These are phyloP conservation scores for Avena sativa DNA, from an alignment of 176 grass and related monocot genomes.

Conservation along the genomic window DNA sequence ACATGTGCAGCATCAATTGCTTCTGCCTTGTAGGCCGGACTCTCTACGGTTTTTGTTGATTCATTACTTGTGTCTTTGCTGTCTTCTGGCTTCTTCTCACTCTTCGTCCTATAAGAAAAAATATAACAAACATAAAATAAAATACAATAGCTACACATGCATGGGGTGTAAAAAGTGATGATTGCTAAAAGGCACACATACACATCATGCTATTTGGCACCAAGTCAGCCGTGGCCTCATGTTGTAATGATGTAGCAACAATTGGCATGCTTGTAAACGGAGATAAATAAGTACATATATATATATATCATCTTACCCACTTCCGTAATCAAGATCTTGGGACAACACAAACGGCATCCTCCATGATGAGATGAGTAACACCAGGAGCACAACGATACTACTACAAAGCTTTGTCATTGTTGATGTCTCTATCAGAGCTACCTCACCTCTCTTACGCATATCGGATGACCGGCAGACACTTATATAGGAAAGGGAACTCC, in stretches of 20 bases:
- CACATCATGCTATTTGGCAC: background rate
- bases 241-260: background rate
- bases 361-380: constrained; percentile 39
- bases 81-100: background rate
- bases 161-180: background rate
- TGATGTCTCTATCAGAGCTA: background rate
- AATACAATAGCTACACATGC: background rate
- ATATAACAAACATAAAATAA: background rate
- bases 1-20: background rate
- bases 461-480: background rate
- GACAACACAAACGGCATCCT: constrained; percentile 10
- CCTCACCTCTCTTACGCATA: background rate
- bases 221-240: background rate
- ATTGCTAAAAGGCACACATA: background rate
- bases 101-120: background rate
- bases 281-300: background rate
- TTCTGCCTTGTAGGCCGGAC: background rate
- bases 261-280: background rate
- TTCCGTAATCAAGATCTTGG: constrained; percentile 37
- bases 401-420: constrained; percentile 38
- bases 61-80: background rate
- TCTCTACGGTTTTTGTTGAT: background rate
- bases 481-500: constrained; percentile 34
- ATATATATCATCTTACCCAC: background rate
- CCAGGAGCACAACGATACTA: background rate